Percentiles rank a stretch among this genome's conserved stretches.
Conservation (phyloP, 176 grass and related monocot genomes). For the Luzula sylvatica region DNA sequence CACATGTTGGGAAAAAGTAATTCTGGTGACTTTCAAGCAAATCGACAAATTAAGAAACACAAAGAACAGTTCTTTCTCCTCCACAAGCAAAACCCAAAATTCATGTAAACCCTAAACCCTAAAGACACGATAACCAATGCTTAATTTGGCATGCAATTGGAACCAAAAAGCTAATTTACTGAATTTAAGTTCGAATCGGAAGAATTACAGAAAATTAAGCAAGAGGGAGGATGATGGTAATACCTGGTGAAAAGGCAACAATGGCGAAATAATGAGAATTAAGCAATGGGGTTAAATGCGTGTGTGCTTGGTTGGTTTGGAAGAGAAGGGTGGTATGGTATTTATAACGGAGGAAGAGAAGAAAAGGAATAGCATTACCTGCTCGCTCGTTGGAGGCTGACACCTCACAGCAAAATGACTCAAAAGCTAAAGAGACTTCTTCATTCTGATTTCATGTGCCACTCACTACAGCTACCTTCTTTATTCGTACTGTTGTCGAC, state of each 20-base stretch:
- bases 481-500: too few species aligned
- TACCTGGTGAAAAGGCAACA: neutral
- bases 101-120: too few species aligned
- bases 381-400: constrained; percentile 20
- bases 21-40: too few species aligned
- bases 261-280: neutral
- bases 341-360: neutral
- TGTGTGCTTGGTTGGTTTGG: constrained; percentile 9
- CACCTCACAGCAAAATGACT: neutral
- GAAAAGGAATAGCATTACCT: neutral
- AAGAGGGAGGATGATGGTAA: neutral
- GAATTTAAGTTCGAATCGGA: neutral
- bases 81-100: too few species aligned
- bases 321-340: neutral
- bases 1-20: too few species aligned
- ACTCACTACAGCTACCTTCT: too few species aligned
- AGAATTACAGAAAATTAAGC: neutral
- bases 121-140: too few species aligned
- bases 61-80: too few species aligned
- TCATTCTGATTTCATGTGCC: too few species aligned
- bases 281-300: too few species aligned
- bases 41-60: too few species aligned
- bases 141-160: neutral
- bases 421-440: too few species aligned
- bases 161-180: neutral